These are phyloP conservation scores for Claviceps fusiformis DNA, from an alignment of 2,329 filamentous ascomycete species.

Conservation along the genomic window DNA sequence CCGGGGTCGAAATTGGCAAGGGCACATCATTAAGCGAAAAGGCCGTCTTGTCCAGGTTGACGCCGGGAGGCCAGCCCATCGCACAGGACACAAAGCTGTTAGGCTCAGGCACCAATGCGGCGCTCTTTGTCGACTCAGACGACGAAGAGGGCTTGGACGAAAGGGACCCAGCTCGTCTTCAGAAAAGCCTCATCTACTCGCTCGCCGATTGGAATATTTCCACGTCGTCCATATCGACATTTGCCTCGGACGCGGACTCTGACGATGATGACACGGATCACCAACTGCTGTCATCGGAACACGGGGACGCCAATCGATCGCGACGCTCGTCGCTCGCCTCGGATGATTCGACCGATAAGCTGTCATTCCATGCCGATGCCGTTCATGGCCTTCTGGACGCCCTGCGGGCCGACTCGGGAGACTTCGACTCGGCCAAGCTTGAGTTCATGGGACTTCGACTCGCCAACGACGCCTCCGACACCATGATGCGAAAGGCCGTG, in stretches of 20 bases:
- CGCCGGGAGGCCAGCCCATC: constrained; percentile 22
- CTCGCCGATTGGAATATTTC: constrained; percentile 39
- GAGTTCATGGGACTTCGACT: constrained; percentile 92
- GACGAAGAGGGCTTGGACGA: constrained; percentile 34
- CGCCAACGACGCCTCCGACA: constrained; percentile 77
- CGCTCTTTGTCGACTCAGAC: constrained; percentile 31
- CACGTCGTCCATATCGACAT: constrained; percentile 40
- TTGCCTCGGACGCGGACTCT: constrained; percentile 52
- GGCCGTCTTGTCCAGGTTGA: constrained; percentile 22
- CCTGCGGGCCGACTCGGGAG: constrained; percentile 57
- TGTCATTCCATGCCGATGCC: constrained; percentile 71
- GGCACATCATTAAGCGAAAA: constrained; percentile 31
- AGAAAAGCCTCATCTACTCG: constrained; percentile 42
- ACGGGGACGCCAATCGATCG: constrained; percentile 37
- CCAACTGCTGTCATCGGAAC: constrained; percentile 34
- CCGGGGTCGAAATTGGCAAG: constrained; percentile 58
- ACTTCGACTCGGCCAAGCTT: constrained; percentile 71
- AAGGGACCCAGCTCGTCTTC: constrained; percentile 36
- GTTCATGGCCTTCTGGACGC: constrained; percentile 78
- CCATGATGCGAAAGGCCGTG: constrained; percentile 75
- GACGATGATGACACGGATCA: constrained; percentile 50
- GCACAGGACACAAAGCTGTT: constrained; percentile 31
- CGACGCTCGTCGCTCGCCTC: constrained; percentile 61
- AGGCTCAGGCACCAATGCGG: constrained; percentile 36
- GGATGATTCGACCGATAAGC: constrained; percentile 45